phyloP scores from a whole-genome alignment of 1,284 basidiomycete genomes.

The Ustilago shanxiensis region DNA sequence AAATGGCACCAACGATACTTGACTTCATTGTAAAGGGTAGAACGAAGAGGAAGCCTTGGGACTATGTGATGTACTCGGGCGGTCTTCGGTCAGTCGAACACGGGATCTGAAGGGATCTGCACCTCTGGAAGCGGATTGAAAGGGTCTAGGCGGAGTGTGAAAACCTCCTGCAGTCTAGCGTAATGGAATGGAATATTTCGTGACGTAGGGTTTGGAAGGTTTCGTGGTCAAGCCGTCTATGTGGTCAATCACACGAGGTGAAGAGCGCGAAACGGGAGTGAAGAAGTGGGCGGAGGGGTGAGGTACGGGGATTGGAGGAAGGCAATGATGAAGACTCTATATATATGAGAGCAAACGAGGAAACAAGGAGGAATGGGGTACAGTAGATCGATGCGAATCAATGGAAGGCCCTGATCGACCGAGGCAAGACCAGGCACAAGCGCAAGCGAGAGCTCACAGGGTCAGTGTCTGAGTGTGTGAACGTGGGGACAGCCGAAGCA shows the following conservation, averaged over 20 bases:
- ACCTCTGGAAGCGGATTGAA: constrained; percentile 4
- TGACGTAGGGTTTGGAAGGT: too few relatives aligned
- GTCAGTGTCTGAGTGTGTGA: background rate
- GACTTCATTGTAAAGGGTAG: constrained; percentile 28
- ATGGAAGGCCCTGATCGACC: constrained; percentile 22
- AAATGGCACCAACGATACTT: constrained; percentile 16
- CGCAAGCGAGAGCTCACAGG: background rate
- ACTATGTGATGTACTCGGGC: background rate
- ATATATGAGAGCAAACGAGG: constrained; percentile 4
- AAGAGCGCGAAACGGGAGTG: background rate
- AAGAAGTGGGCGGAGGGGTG: background rate
- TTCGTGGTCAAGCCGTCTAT: too few relatives aligned
- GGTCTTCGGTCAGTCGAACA: background rate
- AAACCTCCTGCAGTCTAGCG: constrained; percentile 9
- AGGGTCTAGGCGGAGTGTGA: constrained; percentile 16
- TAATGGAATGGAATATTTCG: background rate
- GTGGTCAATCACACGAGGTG: background rate
- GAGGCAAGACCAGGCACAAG: constrained; percentile 22
- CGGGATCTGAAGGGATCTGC: constrained; percentile 12
- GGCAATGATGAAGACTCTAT: constrained; percentile 12
- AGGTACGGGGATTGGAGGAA: too few relatives aligned
- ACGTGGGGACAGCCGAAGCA: constrained; percentile 11
- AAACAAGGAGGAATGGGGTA: background rate
- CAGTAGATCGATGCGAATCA: constrained; percentile 1
- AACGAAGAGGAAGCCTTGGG: background rate